Evolutionary conservation across 140 eudicot genomes (phyloP), one percentile per base, ranked within the genome.

Genomic region (Oenanthe javanica): DNA sequence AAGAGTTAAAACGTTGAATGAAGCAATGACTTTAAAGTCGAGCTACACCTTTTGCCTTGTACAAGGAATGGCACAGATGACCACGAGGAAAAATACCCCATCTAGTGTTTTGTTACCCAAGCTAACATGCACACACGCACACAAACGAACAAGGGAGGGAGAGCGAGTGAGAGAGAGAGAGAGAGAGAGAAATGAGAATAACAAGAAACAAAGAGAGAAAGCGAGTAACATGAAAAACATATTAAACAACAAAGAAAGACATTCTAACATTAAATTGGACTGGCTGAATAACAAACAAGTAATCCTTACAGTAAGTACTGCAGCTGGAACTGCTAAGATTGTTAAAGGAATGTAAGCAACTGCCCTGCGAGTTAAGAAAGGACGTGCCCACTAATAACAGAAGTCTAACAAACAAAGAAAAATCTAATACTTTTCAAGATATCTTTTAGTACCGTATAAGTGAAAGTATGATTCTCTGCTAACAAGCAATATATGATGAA

Each of bases 321-420:
- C 91, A 50, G 96, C 98, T 75, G 98, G 98, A 81, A 93, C 97
- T 45, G 97, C 97, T 79, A 93, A 86, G 83, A 93, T 85, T 2
- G 98, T 93, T 72, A 93, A 76, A 85, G 98, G 98, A 79, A 93
- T 80, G 79, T 93, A 93, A 72, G 98, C 97, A 82, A 91, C 84
- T 81, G 97, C 98, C 89, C 98, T 93, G 90, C 90, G 81, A 72
- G 38, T 42, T 71, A 13, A 57, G 40, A 42, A 66, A 18, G 50
- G 43, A 66, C 15, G 72, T 16, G 51, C 42, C 15, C 23, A 59
- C 69, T 54, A 77, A 45, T 77, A 45, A 52, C 11, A 71, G 52
- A 78, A 4, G 5, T 78, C 13, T 27, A 52, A 52, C 9, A 40
- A 16, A 9, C 0, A 64, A n/a, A 42, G 1, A 11, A 13, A 14